These are phyloP conservation scores for Zanthoxylum bungeanum DNA, from an alignment of 345 rosid genomes.

Conservation along the genomic window DNA sequence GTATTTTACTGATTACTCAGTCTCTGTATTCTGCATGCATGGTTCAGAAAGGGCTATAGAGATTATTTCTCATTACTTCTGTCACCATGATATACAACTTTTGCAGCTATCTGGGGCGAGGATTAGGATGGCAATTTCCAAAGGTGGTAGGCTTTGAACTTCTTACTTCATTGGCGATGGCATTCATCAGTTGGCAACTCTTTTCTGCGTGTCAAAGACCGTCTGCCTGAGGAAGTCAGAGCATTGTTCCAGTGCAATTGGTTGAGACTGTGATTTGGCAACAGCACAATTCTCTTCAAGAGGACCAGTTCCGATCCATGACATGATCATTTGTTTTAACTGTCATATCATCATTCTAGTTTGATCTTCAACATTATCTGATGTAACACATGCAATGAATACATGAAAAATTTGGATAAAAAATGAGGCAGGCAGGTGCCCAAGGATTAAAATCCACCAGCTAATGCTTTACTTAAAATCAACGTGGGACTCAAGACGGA, in stretches of 20 bases:
- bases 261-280: background rate
- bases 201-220: constrained; percentile 86
- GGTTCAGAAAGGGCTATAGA: background rate
- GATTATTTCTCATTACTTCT: background rate
- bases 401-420: background rate
- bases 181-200: constrained; percentile 89
- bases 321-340: background rate
- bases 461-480: too few relatives aligned
- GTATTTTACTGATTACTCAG: too few relatives aligned
- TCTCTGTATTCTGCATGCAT: background rate
- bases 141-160: constrained; percentile 88
- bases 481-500: too few relatives aligned
- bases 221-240: constrained; percentile 46
- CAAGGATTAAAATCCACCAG: too few relatives aligned
- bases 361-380: background rate
- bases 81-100: constrained; percentile 10
- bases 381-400: background rate
- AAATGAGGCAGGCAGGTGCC: background rate
- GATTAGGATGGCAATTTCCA: constrained; percentile 89
- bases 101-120: constrained; percentile 79
- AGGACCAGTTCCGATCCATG: background rate
- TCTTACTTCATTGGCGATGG: constrained; percentile 75
- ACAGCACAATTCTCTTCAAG: background rate
- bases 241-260: background rate
- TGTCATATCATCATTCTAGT: background rate